A percentile compares a stretch with the other conserved stretches of the same genome.
These are phyloP conservation scores for Mortierella alpina DNA, from an alignment of 192 early-diverging fungal genomes.

Conservation along the genomic window DNA sequence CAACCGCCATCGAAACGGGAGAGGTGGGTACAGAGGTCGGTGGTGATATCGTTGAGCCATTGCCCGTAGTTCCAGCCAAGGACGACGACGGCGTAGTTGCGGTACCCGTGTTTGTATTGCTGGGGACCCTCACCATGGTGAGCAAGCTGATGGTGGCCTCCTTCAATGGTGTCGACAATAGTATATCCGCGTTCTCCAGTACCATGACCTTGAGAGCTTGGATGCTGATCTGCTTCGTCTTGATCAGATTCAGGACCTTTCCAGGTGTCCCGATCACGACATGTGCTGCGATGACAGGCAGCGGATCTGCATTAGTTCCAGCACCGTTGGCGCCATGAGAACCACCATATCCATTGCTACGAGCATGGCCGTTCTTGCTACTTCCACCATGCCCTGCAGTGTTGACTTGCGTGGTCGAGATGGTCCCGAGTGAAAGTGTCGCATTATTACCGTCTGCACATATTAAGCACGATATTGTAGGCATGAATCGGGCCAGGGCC, in stretches of 20 bases:
- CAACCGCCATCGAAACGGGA: conserved; percentile 46
- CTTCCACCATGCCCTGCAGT: background rate
- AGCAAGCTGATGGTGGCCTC: conserved; percentile 44
- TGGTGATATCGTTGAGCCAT: conserved; percentile 17
- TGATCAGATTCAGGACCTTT: conserved; percentile 33
- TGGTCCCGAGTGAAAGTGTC: conserved; percentile 39
- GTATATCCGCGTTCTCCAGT: conserved; percentile 45
- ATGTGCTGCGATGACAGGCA: conserved; percentile 44
- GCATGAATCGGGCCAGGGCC: conserved; percentile 52
- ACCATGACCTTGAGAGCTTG: conserved; percentile 43
- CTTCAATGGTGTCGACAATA: conserved; percentile 34
- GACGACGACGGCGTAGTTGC: background rate
- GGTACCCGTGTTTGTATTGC: background rate
- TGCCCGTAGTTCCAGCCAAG: background rate
- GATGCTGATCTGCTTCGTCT: conserved; percentile 36
- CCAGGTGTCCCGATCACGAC: conserved; percentile 47
- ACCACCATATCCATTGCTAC: too few relatives aligned
- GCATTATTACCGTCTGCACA: conserved; percentile 46
- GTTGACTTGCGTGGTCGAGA: conserved; percentile 45
- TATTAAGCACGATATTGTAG: conserved; percentile 47
- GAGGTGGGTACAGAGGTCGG: conserved; percentile 46
- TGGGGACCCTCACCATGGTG: conserved; percentile 37
- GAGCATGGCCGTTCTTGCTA: conserved; percentile 1
- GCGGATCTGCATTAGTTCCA: background rate
- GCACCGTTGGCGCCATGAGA: too few relatives aligned